Base-by-base conservation (phyloP, 2,329 filamentous ascomycete species). In the Colletotrichum sp. region DNA sequence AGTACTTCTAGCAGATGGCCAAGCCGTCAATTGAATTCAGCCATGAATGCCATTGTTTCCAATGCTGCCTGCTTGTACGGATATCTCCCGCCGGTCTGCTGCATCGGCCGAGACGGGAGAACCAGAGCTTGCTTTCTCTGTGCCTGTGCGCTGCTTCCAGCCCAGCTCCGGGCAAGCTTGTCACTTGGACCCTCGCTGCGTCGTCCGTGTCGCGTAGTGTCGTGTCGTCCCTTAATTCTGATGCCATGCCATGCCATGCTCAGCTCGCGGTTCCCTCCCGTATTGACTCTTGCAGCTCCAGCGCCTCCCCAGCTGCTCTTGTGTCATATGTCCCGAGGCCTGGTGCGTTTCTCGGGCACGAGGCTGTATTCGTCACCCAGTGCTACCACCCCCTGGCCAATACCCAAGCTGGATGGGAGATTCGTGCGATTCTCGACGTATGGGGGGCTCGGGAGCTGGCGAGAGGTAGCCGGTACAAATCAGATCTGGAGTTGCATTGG, bases 331-430 rank as follows among this genome's bases (percentile, higher is more conserved):
- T 58, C 26, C 60, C 26, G 18, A 66, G 38, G 28, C 24, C 55
- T 38, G 66, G 36, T n/a, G 38, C 24, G 71, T 67, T 18, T 10
- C 32, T 55, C 55, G 55, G 73, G 58, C 73, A 73, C 73, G 73
- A 75, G 73, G 32, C 69, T 62, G 69, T 66, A 72, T 64, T 64
- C 55, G 62, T 75, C 69, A 67, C 62, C 18, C 52, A 38, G 66
- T 66, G 21, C 72, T 30, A 34, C 32, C 43, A 52, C 6, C 1
- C 68, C 72, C 52, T 28, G 56, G 21, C 26, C 58, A 24, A 16
- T 36, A 8, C 13, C 21, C 21, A 21, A 16, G 36, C 10, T 21
- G 24, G 66, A 26, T 58, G 12, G 32, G 24, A 48, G 48, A 71
- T 65, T 74, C 67, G 60, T 61, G 60, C 43, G 10, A 69, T 30